Evolutionary conservation across 2,329 filamentous ascomycete species (phyloP), one percentile per base, ranked within the genome.

Genomic region (Fusarium sp.): DNA sequence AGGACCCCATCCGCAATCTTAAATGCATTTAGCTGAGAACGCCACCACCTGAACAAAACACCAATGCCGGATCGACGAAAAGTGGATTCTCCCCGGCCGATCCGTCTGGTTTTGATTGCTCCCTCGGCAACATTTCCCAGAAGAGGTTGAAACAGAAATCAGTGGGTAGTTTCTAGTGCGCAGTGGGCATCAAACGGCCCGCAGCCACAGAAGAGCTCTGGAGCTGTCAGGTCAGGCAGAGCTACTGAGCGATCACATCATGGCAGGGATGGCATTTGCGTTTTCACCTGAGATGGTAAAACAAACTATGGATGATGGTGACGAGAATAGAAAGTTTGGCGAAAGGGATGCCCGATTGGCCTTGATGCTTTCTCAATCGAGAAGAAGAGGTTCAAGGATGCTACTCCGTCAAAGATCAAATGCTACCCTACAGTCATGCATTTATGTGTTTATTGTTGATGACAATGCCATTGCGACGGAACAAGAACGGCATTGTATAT

Each of bases 81-180:
- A 59, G 66, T 65, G 66, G 66, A 10, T 14, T 65, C 25, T 31
- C 37, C 46, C 58, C 65, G 41, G 59, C 10, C 23, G 65, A 69
- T 69, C 65, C 46, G 66, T 69, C 35, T 65, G 23, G 35, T 60
- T 69, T 69, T 69, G 18, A 69, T 69, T 69, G 65, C 39, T 44
- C 2, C 1, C 23, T 57, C 65, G 66, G 66, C 25, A 35, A 27
- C 14, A 38, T 27, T 18, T 25, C 66, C 63, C 39, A 45, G 38
- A 52, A 63, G 31, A 39, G 64, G 25, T 63, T 69, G 64, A 52
- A 69, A 69, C 51, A 42, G 38, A 48, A 42, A 7, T 51, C 29
- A 7, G 16, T 45, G 48, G 51, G 48, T 51, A 25, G 29, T 16
- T 16, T 39, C 2, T 48, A 31, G 25, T 35, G 35, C 39, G 49